Evolutionary conservation across 225 moss, liverwort and hornwort species (phyloP), one percentile per base, ranked within the genome.

Genomic region (Thuidium tamariscinum): DNA sequence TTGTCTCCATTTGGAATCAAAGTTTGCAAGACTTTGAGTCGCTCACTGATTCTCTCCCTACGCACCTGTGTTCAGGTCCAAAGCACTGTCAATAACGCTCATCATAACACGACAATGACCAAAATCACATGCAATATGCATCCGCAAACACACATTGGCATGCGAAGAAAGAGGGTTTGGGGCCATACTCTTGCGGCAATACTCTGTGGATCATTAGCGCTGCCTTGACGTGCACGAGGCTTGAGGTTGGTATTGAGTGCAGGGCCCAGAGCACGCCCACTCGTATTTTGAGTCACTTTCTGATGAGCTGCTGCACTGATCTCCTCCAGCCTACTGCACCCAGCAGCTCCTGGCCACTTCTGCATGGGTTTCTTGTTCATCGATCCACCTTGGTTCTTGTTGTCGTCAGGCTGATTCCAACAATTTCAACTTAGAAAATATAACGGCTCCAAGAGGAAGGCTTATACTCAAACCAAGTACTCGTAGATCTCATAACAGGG

Each of bases 191-290:
- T 96, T 20, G 97, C 97, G 42, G 97, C 97, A 88, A 98, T 96
- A 82, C 97, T 98, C 90, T 98, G 97, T 19, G 97, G 97, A 73
- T 98, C 97, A 84, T 98, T 98, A 11, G 97, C 97, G 90, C 97
- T 98, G 84, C 97, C 97, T 92, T 98, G 97, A 64, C 97, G 95
- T 83, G 97, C 97, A 77, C 97, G 97, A 91, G 97, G 97, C 93
- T 93, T 98, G 88, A 98, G 91, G 79, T 98, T 98, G 32, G 97
- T 98, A 83, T 98, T 98, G 46, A 98, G 91, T 49, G 97, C 97
- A 88, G 97, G 97, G 85, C 97, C 97, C 42, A 95, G 90, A 68
- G 96, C 94, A 61, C 95, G 95, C 80, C 97, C 92, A 87, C 89
- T 87, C 21, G 93, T 86, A n/a, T 39, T 92, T 63, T 91, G 91